Percentiles rank a stretch among this genome's conserved stretches.
Conservation (phyloP, 768 basidiomycete species). For the Rubroboletus satanas region DNA sequence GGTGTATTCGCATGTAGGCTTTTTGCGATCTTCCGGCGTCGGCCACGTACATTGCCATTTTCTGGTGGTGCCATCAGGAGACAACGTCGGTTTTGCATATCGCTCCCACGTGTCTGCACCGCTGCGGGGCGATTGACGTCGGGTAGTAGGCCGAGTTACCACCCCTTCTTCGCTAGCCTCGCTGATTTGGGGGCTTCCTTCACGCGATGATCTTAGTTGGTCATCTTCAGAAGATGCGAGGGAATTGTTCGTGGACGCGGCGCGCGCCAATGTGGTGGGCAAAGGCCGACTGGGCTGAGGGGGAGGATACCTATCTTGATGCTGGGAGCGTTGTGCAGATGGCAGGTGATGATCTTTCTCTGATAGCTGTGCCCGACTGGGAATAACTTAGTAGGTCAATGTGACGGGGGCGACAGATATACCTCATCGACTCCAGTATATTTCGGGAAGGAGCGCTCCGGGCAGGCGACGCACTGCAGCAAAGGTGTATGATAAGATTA, state of each 20-base stretch:
- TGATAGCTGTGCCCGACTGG: slow-evolving; percentile 22
- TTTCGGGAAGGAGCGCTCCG: slow-evolving; percentile 15
- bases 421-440: slow-evolving; percentile 29
- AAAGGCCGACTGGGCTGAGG: slow-evolving; percentile 7
- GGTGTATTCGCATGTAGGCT: slow-evolving; percentile 38
- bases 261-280: slow-evolving; percentile 8
- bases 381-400: slow-evolving; percentile 9
- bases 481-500: slow-evolving; percentile 11
- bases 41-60: slow-evolving; percentile 43
- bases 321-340: slow-evolving; percentile 8
- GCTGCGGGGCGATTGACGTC: slow-evolving; percentile 26
- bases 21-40: slow-evolving; percentile 31
- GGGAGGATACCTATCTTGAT: slow-evolving; percentile 10
- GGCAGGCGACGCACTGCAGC: slow-evolving; percentile 12
- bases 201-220: slow-evolving; percentile 27
- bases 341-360: slow-evolving; percentile 15
- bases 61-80: slow-evolving; percentile 32
- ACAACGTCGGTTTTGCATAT: slow-evolving; percentile 32
- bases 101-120: slow-evolving; percentile 33
- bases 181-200: slow-evolving; percentile 29
- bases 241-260: slow-evolving; percentile 17
- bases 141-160: slow-evolving; percentile 13
- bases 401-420: slow-evolving; percentile 3
- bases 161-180: slow-evolving; percentile 29
- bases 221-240: slow-evolving; percentile 29